Base-by-base conservation (phyloP, 768 basidiomycete species). In the Psilocybe cubensis region DNA sequence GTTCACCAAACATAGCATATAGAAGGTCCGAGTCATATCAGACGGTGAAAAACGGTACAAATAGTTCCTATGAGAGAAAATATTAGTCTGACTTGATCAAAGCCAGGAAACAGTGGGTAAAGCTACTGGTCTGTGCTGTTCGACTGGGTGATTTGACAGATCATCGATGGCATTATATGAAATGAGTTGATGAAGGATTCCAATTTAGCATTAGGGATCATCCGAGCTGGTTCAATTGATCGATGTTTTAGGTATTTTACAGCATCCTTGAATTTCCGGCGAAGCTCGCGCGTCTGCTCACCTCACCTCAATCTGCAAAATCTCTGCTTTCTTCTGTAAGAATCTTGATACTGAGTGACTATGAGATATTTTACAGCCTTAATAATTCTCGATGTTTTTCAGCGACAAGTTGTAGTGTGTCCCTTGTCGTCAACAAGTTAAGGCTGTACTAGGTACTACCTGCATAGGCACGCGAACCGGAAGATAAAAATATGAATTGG, bases 371-470 rank as follows among this genome's bases (percentile, higher is more conserved):
- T 17, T 17, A 9, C 33, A 42, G 41, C 17, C 7, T 6, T 42
- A 3, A 33, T 42, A 8, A 42, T n/a, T 42, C 41, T 21, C 8
- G 17, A 5, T 20, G 7, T n/a, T 42, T 42, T n/a, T 42, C 20
- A 42, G 4, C 6, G 45, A 46, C n/a, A 5, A 14, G 28, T 33
- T 17, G n/a, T 28, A n/a, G 12, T 12, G 14, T 25, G 20, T 44
- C n/a, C 24, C 46, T 48, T 48, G 46, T 29, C 43, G 52, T 46
- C 44, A 54, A 53, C 35, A 18, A 54, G 42, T 38, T 23, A 54
- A 55, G 54, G 58, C 58, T 59, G 58, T 59, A 59, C 58, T 43
- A 42, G 48, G 31, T 28, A 52, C 20, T 6, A 18, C 40, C 33
- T 29, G 42, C n/a, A n/a, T n/a, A 28, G 45, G 52, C 42, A 59